These are phyloP conservation scores for Amaranthus cruentus DNA, from an alignment of 148 eudicot genomes.

Conservation along the genomic window DNA sequence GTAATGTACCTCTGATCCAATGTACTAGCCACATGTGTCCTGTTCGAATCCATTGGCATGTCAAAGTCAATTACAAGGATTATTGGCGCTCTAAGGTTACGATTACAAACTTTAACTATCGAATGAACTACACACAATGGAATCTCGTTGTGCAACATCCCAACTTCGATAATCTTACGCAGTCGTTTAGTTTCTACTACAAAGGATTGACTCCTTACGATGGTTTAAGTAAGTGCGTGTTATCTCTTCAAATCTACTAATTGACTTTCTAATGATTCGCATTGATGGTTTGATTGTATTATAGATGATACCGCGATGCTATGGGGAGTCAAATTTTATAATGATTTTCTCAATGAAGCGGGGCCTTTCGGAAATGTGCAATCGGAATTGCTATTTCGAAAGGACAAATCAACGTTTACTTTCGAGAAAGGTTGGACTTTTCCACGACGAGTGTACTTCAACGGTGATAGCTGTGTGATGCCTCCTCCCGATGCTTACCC, in stretches of 20 bases:
- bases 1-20: constrained; percentile 13
- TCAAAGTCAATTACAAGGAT: too few relatives aligned
- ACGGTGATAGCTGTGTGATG: constrained; percentile 15
- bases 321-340: background rate
- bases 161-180: constrained; percentile 20
- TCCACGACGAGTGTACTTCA: constrained; percentile 7
- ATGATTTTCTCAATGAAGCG: background rate
- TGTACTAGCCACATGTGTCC: constrained; percentile 27
- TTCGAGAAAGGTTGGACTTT: background rate
- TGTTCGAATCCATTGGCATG: background rate
- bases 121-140: constrained; percentile 25
- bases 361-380: constrained; percentile 7
- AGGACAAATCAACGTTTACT: background rate
- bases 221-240: constrained; percentile 18
- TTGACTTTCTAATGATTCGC: background rate
- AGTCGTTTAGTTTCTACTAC: constrained; percentile 21
- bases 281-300: background rate
- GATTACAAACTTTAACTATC: constrained; percentile 22
- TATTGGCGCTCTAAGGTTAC: constrained; percentile 8
- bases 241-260: background rate
- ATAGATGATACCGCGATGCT: constrained; percentile 12
- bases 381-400: constrained; percentile 3
- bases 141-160: constrained; percentile 25
- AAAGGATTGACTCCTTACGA: constrained; percentile 22
- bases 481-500: constrained; percentile 29